Percentiles rank a stretch among this genome's conserved stretches.
Evolutionary conservation across 148 eudicot genomes (phyloP).

Genomic region (Rhododendron griersonianum): DNA sequence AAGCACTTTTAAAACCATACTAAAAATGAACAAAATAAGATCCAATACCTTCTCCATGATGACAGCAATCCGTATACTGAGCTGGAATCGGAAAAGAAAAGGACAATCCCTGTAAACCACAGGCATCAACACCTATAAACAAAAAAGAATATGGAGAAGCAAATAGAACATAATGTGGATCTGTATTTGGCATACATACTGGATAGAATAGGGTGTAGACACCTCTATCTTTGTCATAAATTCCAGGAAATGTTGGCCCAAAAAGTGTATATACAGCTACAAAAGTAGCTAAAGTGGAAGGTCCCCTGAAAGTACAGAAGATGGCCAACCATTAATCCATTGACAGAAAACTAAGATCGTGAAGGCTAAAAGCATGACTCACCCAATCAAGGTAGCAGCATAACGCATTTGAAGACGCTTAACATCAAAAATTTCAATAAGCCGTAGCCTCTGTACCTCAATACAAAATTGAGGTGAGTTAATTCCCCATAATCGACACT

Average conservation of each 20-base stretch:
- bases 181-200: constrained; percentile 34
- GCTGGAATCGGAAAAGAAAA: constrained; percentile 93
- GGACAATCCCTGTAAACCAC: constrained; percentile 68
- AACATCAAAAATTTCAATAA: constrained; percentile 86
- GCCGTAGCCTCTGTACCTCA: constrained; percentile 70
- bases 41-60: constrained; percentile 67
- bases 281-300: constrained; percentile 86
- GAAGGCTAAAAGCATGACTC: constrained; percentile 12
- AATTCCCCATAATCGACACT: neutral
- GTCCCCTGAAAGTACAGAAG: constrained; percentile 58
- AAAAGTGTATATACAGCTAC: constrained; percentile 89
- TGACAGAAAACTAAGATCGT: neutral
- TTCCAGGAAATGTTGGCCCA: constrained; percentile 97
- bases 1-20: neutral
- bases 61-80: constrained; percentile 74
- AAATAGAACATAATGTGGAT: neutral
- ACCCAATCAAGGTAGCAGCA: constrained; percentile 87
- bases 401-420: constrained; percentile 98
- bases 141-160: neutral
- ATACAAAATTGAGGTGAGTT: neutral
- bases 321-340: constrained; percentile 3
- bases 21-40: neutral
- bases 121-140: constrained; percentile 10
- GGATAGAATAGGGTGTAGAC: constrained; percentile 89
- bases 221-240: constrained; percentile 77